Base-by-base conservation (phyloP, 768 basidiomycete genomes). In the Dioszegia crocea region DNA sequence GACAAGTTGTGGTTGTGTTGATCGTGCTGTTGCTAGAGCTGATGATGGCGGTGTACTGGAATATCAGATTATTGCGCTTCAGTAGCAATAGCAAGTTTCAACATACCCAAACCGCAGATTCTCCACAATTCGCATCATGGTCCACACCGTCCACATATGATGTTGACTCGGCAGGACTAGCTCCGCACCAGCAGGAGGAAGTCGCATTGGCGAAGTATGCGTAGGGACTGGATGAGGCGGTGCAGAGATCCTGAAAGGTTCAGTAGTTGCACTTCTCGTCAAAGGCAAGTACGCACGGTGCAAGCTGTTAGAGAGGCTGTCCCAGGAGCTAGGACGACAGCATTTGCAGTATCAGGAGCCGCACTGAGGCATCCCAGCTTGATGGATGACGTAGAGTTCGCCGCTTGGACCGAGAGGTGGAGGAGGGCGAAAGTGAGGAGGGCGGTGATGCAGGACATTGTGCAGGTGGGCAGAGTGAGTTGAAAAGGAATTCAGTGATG, bases 281-380 rank as follows among this genome's bases (percentile, higher is more conserved):
- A 10, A 10, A 14, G 19, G 36, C 11, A 8, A 21, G 33, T 11
- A 51, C 49, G 2, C 33, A 38, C 49, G n/a, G 30, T 39, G 24
- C 33, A 51, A 17, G 19, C 33, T n/a, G 36, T 11, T 9, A 23
- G 17, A 38, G 49, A 26, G 14, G 31, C 14, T 3, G 31, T 4
- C n/a, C 2, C 24, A 4, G 49, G 11, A 17, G 21, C 10, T 24
- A 51, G 26, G 8, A 26, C 8, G 8, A 26, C 45, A 23, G 40
- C 8, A 8, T 43, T n/a, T 23, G 31, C 19, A 10, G 38, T 40
- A 27, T 29, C 14, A 9, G 51, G 51, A n/a, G 36, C 51, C 2
- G 38, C 51, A 38, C 51, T 40, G 16, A 53, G 38, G 21, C 51
- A 53, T 4, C 51, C 51, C 3, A 53, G 51, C 51, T 53, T 53